A percentile compares a stretch with the other conserved stretches of the same genome.
These are phyloP conservation scores for Phytopythium chamaehyphon DNA, from an alignment of 352 stramenopile species.

Conservation along the genomic window DNA sequence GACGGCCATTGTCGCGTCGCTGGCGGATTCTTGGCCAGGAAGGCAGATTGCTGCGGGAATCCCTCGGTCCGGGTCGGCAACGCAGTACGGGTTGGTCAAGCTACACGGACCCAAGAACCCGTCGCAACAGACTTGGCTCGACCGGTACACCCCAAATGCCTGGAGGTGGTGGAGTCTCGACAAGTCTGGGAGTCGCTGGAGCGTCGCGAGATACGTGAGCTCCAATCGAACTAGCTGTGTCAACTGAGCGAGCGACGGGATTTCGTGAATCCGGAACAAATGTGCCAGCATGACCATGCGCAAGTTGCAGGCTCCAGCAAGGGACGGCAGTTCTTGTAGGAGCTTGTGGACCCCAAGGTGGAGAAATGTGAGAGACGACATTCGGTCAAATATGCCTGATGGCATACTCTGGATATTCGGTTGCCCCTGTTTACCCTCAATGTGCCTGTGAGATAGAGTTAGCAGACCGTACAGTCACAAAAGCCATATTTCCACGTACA, in stretches of 20 bases:
- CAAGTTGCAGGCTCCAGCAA: conserved; percentile 23
- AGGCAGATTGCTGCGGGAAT: conserved; percentile 11
- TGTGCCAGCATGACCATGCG: conserved; percentile 23
- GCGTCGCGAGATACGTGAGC: conserved; percentile 9
- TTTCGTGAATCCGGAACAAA: conserved; percentile 6
- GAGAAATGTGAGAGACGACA: conserved; percentile 11
- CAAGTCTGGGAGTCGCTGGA: conserved; percentile 21
- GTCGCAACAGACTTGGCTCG: conserved; percentile 19
- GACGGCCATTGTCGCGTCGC: conserved; percentile 8
- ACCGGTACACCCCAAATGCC: background rate
- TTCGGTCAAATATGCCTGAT: conserved; percentile 5
- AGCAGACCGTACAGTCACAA: background rate
- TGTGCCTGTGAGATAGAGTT: conserved; percentile 1
- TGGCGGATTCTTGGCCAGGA: background rate
- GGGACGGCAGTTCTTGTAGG: conserved; percentile 13
- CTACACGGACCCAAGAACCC: conserved; percentile 25
- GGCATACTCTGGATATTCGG: conserved; percentile 12
- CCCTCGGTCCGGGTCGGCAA: conserved; percentile 3
- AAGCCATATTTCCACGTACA: conserved; percentile 23
- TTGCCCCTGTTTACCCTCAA: conserved; percentile 5
- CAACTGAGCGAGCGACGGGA: conserved; percentile 21
- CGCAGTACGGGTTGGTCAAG: conserved; percentile 19
- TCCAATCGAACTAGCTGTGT: conserved; percentile 17
- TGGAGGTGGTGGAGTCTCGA: conserved; percentile 8
- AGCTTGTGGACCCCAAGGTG: conserved; percentile 14